phyloP scores from a whole-genome alignment of 1,284 basidiomycete species.

The Cutaneotrichosporon cyanovorans region DNA sequence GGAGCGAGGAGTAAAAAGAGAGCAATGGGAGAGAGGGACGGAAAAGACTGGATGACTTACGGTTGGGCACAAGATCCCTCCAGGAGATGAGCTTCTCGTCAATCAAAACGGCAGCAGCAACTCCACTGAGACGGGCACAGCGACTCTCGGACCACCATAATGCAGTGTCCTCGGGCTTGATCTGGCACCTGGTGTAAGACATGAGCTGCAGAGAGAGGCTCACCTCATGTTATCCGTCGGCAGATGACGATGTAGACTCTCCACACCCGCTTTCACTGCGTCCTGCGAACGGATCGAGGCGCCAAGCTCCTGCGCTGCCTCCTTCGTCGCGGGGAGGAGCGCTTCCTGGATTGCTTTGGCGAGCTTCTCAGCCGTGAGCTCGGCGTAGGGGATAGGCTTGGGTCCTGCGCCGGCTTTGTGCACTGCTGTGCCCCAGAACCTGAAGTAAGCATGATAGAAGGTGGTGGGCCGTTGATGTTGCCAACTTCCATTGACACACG shows the following conservation, averaged over 20 bases:
- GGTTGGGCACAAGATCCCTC: slow-evolving; percentile 50
- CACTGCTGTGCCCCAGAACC: slow-evolving; percentile 55
- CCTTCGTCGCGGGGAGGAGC: slow-evolving; percentile 48
- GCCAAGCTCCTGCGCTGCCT: slow-evolving; percentile 52
- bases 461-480: no score
- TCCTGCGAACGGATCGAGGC: slow-evolving; percentile 54
- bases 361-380: slow-evolving; percentile 52
- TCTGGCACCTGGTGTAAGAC: slow-evolving; percentile 49
- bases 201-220: not conserved
- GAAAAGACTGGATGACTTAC: no score
- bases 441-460: slow-evolving; percentile 5
- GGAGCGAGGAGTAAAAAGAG: no score
- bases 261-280: slow-evolving; percentile 51
- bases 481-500: not conserved
- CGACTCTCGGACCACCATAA: slow-evolving; percentile 57
- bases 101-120: slow-evolving; percentile 52
- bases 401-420: slow-evolving; percentile 59
- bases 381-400: slow-evolving; percentile 53
- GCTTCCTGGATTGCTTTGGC: slow-evolving; percentile 53
- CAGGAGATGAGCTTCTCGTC: slow-evolving; percentile 50
- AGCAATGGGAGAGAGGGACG: no score
- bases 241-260: slow-evolving; percentile 57
- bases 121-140: slow-evolving; percentile 52
- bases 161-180: slow-evolving; percentile 51
- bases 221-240: slow-evolving; percentile 56